Percentiles rank a stretch among this genome's conserved stretches.
Evolutionary conservation across 441 rosid genomes (phyloP).

Genomic region (Adansonia gregorii): DNA sequence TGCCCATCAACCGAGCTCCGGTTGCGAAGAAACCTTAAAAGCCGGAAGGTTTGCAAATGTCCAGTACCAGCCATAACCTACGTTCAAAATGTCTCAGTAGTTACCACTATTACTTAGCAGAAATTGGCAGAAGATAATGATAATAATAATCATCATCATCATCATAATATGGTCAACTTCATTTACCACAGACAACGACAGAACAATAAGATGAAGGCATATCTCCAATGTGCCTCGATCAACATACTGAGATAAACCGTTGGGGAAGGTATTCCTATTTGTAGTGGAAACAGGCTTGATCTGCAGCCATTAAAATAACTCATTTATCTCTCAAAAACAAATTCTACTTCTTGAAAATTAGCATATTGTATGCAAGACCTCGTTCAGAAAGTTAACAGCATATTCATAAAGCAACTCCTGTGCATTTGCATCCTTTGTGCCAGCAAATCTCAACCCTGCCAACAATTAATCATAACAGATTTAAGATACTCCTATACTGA

Average conservation of each 20-base stretch:
- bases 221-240: constrained; percentile 95
- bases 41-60: constrained; percentile 80
- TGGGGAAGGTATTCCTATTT: constrained; percentile 59
- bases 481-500: background rate
- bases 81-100: constrained; percentile 28
- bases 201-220: constrained; percentile 86
- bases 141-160: constrained; percentile 19
- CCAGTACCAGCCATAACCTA: constrained; percentile 99
- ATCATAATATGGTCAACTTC: constrained; percentile 28
- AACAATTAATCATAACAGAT: constrained; percentile 31
- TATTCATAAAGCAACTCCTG: constrained; percentile 83
- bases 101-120: constrained; percentile 14
- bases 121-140: constrained; percentile 5
- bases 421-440: constrained; percentile 85
- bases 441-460: constrained; percentile 94
- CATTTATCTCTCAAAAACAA: constrained; percentile 29
- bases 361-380: constrained; percentile 55
- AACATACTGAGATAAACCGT: constrained; percentile 77
- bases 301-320: constrained; percentile 50
- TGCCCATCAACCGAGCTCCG: constrained; percentile 86
- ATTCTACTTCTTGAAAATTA: constrained; percentile 27
- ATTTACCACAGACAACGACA: constrained; percentile 88
- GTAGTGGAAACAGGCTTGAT: constrained; percentile 78
- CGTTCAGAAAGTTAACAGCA: constrained; percentile 85
- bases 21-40: constrained; percentile 82